phyloP scores from a whole-genome alignment of 75 land plant genomes.

The Picea glauca region DNA sequence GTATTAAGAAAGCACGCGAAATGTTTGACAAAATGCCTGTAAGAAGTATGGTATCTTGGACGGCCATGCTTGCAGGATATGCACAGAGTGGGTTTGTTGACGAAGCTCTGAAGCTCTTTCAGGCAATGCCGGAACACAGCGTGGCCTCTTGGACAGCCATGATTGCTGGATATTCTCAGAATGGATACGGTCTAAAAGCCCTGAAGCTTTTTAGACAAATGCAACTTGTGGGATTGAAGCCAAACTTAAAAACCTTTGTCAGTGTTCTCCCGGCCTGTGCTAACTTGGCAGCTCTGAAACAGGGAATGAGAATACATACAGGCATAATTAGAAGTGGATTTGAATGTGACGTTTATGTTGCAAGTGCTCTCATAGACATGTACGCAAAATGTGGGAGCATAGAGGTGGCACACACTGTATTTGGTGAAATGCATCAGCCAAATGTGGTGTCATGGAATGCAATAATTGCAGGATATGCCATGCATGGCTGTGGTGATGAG shows the following conservation, averaged over 20 bases:
- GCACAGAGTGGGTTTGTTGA: conserved; percentile 1
- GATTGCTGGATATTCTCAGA: conserved; percentile 17
- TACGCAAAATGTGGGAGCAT: conserved; percentile 38
- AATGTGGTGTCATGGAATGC: conserved; percentile 44
- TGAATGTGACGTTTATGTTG: not conserved
- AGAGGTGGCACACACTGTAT: conserved; percentile 17
- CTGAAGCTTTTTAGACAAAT: conserved; percentile 28
- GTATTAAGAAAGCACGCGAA: conserved; percentile 15
- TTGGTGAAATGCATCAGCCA: conserved; percentile 16
- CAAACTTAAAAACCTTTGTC: conserved; percentile 32
- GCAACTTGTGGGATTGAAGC: conserved; percentile 36
- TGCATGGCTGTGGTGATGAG: conserved; percentile 16
- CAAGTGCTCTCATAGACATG: conserved; percentile 33
- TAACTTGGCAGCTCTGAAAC: conserved; percentile 26
- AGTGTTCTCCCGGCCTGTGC: conserved; percentile 43
- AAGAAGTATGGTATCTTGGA: conserved; percentile 16
- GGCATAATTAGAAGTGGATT: not conserved
- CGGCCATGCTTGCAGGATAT: conserved; percentile 15
- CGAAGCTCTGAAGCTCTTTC: conserved; percentile 7
- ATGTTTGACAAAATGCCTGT: conserved; percentile 10
- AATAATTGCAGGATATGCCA: conserved; percentile 34
- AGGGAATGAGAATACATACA: conserved; percentile 17
- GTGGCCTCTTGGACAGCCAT: conserved; percentile 17
- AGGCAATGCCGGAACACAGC: conserved; percentile 2
- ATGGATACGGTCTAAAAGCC: conserved; percentile 9